Base-by-base conservation (phyloP, 1,284 basidiomycete species). In the Ustilago hordei region DNA sequence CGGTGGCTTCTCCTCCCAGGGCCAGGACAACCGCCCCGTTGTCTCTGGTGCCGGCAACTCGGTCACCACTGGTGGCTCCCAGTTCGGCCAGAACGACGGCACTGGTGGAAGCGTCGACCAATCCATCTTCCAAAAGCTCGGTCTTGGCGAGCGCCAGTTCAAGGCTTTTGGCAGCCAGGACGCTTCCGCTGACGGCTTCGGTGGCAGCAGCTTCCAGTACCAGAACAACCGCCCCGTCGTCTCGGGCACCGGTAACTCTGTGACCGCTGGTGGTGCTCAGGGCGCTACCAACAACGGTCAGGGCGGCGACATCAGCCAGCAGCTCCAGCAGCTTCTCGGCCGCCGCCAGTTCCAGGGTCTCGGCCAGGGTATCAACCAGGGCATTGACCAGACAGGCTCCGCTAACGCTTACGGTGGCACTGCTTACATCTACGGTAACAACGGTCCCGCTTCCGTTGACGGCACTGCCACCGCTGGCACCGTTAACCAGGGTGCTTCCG, bases 201-300 rank as follows among this genome's bases (percentile, higher is more conserved):
- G 67, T 43, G 67, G 67, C 47, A 9, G 17, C 38, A 55, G 52
- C 45, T 60, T 32, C 43, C 67, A 69, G 61, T 64, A 50, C 61
- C 67, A 69, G 67, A 48, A 31, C 61, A 69, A 64, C 67, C 60
- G 67, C n/a, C 67, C 67, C 45, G 67, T 69, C 28, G 67, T 69
- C 17, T 58, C 47, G 43, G 67, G 67, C 31, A 55, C 56, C 31
- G 67, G 67, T 35, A 69, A 64, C 67, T 64, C 61, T 6, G 61
- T 69, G 31, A 69, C 67, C 35, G 57, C 67, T 41, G 67, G 67
- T 53, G 67, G 61, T 35, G 35, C 60, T 28, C 61, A 69, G 61
- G 60, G 61, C 43, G 35, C 60, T 19, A 58, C 57, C 60, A 69
- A 69, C 60, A 69, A 69, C 57, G 67, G 67, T 12, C 67, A 69